phyloP scores from a whole-genome alignment of 768 basidiomycete species.

The Leccinum aurantiacum region DNA sequence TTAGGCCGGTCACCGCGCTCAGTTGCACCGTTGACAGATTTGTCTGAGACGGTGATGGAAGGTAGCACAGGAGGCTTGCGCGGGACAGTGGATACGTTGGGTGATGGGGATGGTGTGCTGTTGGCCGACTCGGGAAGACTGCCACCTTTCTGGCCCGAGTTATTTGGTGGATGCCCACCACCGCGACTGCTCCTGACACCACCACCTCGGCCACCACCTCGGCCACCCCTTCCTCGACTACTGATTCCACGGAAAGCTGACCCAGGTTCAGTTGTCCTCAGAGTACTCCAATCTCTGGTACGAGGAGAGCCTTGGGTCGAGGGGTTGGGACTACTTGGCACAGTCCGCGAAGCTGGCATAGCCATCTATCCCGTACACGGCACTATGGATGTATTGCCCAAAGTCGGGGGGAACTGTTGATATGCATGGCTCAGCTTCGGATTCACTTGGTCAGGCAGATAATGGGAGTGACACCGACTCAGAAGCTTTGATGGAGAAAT shows the following conservation, averaged over 20 bases:
- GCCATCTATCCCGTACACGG: conserved; percentile 37
- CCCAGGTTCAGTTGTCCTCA: conserved; percentile 44
- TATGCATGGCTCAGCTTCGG: conserved; percentile 13
- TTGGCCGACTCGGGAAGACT: conserved; percentile 22
- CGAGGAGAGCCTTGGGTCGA: conserved; percentile 33
- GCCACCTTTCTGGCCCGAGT: conserved; percentile 22
- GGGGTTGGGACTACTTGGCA: conserved; percentile 27
- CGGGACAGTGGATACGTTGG: conserved; percentile 11
- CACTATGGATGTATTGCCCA: conserved; percentile 2
- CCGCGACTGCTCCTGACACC: conserved; percentile 26
- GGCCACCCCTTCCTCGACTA: conserved; percentile 38
- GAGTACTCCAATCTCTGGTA: conserved; percentile 42
- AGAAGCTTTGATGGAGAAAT: neutral
- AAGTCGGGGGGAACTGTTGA: conserved; percentile 9
- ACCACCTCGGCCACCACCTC: conserved; percentile 39
- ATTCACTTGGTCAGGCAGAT: conserved; percentile 1
- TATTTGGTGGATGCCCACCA: conserved; percentile 30
- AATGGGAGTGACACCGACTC: conserved; percentile 14
- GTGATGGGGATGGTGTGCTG: conserved; percentile 20
- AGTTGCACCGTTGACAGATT: conserved; percentile 18
- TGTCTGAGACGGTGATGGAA: conserved; percentile 21
- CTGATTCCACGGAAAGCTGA: conserved; percentile 47
- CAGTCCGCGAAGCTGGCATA: conserved; percentile 37
- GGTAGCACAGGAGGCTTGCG: conserved; percentile 18
- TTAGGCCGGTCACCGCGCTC: conserved; percentile 27